Conservation (phyloP, 2,329 filamentous ascomycete genomes). For the Cladophialophora exuberans region DNA sequence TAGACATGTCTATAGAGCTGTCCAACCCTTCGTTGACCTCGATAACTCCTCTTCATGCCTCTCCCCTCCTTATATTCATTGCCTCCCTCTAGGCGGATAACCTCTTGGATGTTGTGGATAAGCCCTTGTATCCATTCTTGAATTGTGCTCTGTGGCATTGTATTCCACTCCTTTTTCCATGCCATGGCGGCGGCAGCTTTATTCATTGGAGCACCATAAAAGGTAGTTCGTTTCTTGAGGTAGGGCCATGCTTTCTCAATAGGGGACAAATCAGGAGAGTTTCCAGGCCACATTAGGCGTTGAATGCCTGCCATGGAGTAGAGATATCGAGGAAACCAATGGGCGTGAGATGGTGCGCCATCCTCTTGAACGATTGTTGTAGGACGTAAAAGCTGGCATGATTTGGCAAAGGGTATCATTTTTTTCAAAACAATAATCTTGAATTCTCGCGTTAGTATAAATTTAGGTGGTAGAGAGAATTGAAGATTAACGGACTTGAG, state of each 20-base stretch:
- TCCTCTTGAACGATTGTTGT: slow-evolving; percentile 32
- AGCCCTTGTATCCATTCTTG: slow-evolving; percentile 32
- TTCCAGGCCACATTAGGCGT: slow-evolving; percentile 22
- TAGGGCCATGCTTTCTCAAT: slow-evolving; percentile 33
- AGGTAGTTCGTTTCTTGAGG: slow-evolving; percentile 31
- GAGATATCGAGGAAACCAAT: slow-evolving; percentile 7
- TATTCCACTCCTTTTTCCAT: not conserved
- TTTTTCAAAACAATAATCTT: slow-evolving; percentile 26
- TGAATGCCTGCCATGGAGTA: slow-evolving; percentile 14
- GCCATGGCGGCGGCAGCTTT: not conserved
- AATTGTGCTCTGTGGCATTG: slow-evolving; percentile 17
- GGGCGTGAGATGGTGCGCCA: slow-evolving; percentile 28
- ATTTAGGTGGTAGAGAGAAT: not conserved
- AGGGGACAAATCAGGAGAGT: slow-evolving; percentile 33
- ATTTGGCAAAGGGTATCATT: slow-evolving; percentile 31
- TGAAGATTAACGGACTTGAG: slow-evolving; percentile 7
- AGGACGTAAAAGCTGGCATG: slow-evolving; percentile 20
- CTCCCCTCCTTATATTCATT: slow-evolving; percentile 32
- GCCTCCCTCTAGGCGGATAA: slow-evolving; percentile 31
- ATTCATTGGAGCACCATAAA: not conserved
- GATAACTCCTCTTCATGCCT: not conserved
- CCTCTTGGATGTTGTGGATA: slow-evolving; percentile 29
- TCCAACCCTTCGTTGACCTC: not conserved
- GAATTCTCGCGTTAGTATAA: slow-evolving; percentile 3
- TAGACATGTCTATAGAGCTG: slow-evolving; percentile 2